Conservation (phyloP, 2,329 filamentous ascomycete genomes). For the Podosphaera xanthii region DNA sequence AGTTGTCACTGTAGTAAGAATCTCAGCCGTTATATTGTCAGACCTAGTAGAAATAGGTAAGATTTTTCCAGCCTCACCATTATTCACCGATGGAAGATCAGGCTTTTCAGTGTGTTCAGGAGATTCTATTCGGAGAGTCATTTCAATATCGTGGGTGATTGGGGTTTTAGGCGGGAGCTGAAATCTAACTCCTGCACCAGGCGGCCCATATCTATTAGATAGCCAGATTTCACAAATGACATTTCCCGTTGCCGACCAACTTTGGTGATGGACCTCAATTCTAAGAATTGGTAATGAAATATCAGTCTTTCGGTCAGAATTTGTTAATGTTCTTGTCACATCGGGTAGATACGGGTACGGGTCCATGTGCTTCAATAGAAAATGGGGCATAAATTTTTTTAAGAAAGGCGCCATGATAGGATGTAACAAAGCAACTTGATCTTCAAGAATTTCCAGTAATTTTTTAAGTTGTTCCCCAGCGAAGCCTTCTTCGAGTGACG, state of each 20-base stretch:
- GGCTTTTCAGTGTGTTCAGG: slow-evolving; percentile 8
- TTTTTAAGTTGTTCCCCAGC: slow-evolving; percentile 38
- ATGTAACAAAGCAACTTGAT: slow-evolving; percentile 33
- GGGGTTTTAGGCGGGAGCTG: slow-evolving; percentile 5
- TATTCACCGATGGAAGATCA: slow-evolving; percentile 7
- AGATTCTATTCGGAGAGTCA: neutral
- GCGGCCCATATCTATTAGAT: slow-evolving; percentile 4
- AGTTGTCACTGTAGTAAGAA: slow-evolving; percentile 8
- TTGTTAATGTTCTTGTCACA: slow-evolving; percentile 18
- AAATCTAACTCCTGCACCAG: slow-evolving; percentile 8
- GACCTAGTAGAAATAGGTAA: slow-evolving; percentile 6
- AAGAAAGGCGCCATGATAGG: slow-evolving; percentile 35
- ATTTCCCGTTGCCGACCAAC: slow-evolving; percentile 14
- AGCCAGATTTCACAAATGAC: slow-evolving; percentile 8
- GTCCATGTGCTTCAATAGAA: slow-evolving; percentile 32
- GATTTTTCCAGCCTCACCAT: slow-evolving; percentile 4
- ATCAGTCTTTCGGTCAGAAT: neutral
- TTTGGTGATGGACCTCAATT: slow-evolving; percentile 8
- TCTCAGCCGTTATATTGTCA: slow-evolving; percentile 7
- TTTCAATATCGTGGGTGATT: slow-evolving; percentile 1
- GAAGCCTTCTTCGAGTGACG: slow-evolving; percentile 37
- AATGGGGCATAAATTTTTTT: slow-evolving; percentile 26
- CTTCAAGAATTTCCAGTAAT: slow-evolving; percentile 28
- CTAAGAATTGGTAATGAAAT: slow-evolving; percentile 3
- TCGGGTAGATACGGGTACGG: slow-evolving; percentile 39